Percentiles rank a stretch among this genome's conserved stretches.
phyloP scores from a whole-genome alignment of 2,329 filamentous ascomycete species.

The Fusarium odoratissimum region DNA sequence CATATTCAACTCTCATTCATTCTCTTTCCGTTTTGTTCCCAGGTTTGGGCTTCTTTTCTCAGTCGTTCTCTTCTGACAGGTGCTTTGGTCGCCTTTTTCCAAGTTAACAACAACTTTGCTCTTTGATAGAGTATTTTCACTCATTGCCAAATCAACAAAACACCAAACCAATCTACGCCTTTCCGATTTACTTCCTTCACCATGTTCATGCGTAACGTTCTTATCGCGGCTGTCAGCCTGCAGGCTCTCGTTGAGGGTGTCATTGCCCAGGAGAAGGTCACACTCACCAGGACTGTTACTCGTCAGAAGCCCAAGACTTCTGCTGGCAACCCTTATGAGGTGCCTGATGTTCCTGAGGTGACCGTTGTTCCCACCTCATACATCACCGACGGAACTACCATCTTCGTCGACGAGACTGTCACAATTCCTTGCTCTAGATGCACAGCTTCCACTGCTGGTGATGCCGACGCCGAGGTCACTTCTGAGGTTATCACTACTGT shows the following conservation, averaged over 20 bases:
- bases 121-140: constrained; percentile 46
- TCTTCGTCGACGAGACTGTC: constrained; percentile 35
- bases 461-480: constrained; percentile 7
- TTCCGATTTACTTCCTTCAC: constrained; percentile 19
- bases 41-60: constrained; percentile 41
- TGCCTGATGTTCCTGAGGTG: constrained; percentile 19
- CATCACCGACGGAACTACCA: constrained; percentile 34
- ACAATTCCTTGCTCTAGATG: constrained; percentile 38
- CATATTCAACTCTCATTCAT: constrained; percentile 33
- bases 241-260: constrained; percentile 37
- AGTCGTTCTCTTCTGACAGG: constrained; percentile 44
- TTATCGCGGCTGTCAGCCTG: constrained; percentile 42
- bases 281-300: constrained; percentile 28
- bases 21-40: constrained; percentile 41
- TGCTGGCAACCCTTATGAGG: constrained; percentile 13
- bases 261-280: constrained; percentile 37
- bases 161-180: constrained; percentile 13
- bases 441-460: constrained; percentile 20
- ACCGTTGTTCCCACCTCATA: constrained; percentile 37
- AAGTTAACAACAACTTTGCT: constrained; percentile 35
- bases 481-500: constrained; percentile 18
- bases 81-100: constrained; percentile 43
- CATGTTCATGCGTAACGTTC: constrained; percentile 42
- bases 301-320: constrained; percentile 23
- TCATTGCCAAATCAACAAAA: constrained; percentile 41